These are phyloP conservation scores for Neurospora sp. DNA, from an alignment of 495 filamentous ascomycete genomes.

Conservation along the genomic window DNA sequence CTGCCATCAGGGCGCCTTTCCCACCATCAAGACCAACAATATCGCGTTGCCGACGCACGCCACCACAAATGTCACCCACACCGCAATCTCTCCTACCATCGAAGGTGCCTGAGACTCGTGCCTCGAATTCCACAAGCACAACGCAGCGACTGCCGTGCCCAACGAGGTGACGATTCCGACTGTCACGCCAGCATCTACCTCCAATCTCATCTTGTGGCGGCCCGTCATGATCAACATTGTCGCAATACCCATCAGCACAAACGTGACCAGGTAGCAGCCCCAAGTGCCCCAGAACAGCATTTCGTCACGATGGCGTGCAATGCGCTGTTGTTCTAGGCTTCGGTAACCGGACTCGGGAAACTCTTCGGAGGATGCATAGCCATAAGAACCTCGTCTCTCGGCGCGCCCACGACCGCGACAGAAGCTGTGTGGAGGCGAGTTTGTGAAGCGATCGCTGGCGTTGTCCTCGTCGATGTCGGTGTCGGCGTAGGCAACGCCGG, in stretches of 20 bases:
- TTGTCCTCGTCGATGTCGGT: constrained; percentile 20
- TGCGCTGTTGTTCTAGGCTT: constrained; percentile 28
- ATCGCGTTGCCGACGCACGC: constrained; percentile 42
- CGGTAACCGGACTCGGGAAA: constrained; percentile 29
- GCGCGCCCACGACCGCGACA: constrained; percentile 14
- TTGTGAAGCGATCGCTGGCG: constrained; percentile 13
- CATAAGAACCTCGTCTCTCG: constrained; percentile 13
- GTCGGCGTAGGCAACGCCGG: constrained; percentile 9
- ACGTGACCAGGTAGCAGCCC: constrained; percentile 33
- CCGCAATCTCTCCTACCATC: constrained; percentile 32
- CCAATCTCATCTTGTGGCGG: constrained; percentile 37
- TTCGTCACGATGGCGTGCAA: constrained; percentile 31
- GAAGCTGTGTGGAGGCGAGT: constrained; percentile 5
- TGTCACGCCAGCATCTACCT: constrained; percentile 52
- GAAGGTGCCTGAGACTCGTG: constrained; percentile 20
- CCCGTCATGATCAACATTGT: constrained; percentile 44
- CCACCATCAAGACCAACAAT: constrained; percentile 37
- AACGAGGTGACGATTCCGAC: constrained; percentile 46
- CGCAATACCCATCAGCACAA: constrained; percentile 44
- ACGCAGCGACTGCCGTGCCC: constrained; percentile 42
- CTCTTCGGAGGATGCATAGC: constrained; percentile 20
- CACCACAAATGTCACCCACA: constrained; percentile 32
- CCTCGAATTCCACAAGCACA: constrained; percentile 39
- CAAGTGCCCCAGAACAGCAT: constrained; percentile 36
- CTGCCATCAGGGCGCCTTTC: constrained; percentile 21